Base-by-base conservation (phyloP, 169 alveolate species). In the Plasmodium gallinaceum region DNA sequence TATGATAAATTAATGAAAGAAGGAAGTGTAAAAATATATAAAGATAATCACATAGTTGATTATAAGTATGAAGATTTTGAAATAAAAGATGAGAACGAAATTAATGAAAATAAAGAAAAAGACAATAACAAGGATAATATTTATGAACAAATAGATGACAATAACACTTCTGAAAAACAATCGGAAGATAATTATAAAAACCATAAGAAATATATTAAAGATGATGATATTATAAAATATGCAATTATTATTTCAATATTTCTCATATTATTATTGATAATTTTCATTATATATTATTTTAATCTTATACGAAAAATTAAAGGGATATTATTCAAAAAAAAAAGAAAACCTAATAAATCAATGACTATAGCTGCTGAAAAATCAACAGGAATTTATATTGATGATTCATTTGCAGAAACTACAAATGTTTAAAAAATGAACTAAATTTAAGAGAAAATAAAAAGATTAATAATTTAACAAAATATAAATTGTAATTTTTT, bases 41-140 rank as follows among this genome's bases (percentile, higher is more conserved):
- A 64, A 14, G 32, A 76, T 2, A 12, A 76, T 37, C 45, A 7
- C 0, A 7, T 64, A 22, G 76, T 76, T n/a, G 62, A 43, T 16
- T 76, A 76, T 65, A n/a, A 64, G 42, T 76, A 76, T 37, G 89
- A 76, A 7, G 37, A 14, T 14, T 76, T 76, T 65, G 89, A 76
- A 70, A 68, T 76, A 42, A 76, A 76, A 68, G 78, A 76, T 9
- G 46, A 54, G 5, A 62, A 76, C 46, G 39, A 76, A 3, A 16
- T 8, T 3, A 32, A 46, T 20, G 24, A 48, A 37, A 26, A 42
- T 22, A 76, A 46, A 18, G 7, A 45, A 43, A 18, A 14, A 12
- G 68, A 68, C 7, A 7, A 62, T 0, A 24, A 57, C 22, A 20
- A 42, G 8, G 22, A 58, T 73, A 4, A 6, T 6, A 0, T 10